Conservation (phyloP, 148 eudicot species). For the Rhododendron williamsianum region DNA sequence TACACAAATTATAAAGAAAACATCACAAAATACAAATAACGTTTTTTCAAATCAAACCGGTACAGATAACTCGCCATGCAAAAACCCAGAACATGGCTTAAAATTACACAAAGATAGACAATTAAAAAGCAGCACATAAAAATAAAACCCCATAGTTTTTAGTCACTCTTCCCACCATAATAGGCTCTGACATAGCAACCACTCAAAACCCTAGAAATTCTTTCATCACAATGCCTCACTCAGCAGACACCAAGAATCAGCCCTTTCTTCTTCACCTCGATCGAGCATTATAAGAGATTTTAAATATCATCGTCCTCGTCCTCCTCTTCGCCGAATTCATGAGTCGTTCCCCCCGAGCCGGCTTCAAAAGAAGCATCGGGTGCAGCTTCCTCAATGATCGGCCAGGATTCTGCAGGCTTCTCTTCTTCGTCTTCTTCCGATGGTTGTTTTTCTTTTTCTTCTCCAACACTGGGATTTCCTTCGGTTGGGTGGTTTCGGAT, state of each 20-base stretch:
- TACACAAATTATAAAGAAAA: not conserved
- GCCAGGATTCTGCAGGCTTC: not conserved
- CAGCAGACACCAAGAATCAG: not conserved
- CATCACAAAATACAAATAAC: not conserved
- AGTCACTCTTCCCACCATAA: not conserved
- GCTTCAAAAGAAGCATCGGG: not conserved
- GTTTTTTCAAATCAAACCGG: not conserved
- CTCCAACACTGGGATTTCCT: not conserved
- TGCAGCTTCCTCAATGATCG: not conserved
- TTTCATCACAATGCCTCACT: not conserved
- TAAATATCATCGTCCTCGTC: not conserved
- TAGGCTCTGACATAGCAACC: not conserved
- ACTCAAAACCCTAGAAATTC: not conserved
- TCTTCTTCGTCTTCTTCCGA: not conserved
- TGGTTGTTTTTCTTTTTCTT: not conserved
- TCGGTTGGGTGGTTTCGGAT: not conserved
- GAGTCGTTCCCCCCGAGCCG: not conserved
- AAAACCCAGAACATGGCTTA: not conserved
- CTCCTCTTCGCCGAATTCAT: not conserved
- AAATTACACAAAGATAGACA: not conserved
- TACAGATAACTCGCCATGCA: slow-evolving; percentile 1
- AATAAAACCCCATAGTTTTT: not conserved
- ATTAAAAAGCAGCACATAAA: not conserved
- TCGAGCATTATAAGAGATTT: not conserved
- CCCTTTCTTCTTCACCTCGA: not conserved